phyloP scores from a whole-genome alignment of 441 rosid genomes.

The Gossypium davidsonii region DNA sequence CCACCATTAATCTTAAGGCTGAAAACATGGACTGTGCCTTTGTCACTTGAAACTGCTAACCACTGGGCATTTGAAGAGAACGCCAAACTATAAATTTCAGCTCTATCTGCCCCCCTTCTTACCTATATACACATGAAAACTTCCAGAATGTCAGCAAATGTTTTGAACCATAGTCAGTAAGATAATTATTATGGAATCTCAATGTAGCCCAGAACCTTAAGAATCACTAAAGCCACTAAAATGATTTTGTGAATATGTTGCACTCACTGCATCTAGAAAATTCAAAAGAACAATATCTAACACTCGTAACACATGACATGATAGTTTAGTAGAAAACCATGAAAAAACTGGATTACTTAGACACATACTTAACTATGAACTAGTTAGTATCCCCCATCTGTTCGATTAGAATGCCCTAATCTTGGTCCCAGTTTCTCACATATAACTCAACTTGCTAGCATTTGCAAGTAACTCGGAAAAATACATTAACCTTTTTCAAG shows the following conservation, averaged over 20 bases:
- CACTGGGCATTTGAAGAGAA: slow-evolving; percentile 59
- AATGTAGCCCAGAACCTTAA: neutral
- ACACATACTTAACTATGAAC: neutral
- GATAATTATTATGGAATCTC: neutral
- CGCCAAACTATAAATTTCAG: slow-evolving; percentile 65
- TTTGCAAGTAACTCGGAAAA: neutral
- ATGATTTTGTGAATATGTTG: neutral
- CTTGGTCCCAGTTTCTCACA: neutral
- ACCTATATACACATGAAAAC: slow-evolving; percentile 28
- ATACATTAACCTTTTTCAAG: neutral
- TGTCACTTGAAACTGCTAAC: slow-evolving; percentile 74
- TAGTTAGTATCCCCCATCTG: neutral
- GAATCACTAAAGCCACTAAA: neutral
- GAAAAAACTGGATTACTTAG: neutral
- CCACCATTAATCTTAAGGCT: slow-evolving; percentile 52
- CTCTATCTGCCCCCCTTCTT: slow-evolving; percentile 76
- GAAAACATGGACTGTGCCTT: slow-evolving; percentile 69
- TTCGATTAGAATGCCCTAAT: neutral
- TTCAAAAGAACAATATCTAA: neutral
- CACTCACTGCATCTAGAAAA: neutral
- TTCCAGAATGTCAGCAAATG: neutral
- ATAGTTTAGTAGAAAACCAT: neutral
- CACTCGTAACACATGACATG: neutral
- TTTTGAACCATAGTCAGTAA: neutral
- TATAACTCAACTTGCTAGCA: neutral